Base-by-base conservation (phyloP, 1,139 yeast species). In the Pneumocystis murina region DNA sequence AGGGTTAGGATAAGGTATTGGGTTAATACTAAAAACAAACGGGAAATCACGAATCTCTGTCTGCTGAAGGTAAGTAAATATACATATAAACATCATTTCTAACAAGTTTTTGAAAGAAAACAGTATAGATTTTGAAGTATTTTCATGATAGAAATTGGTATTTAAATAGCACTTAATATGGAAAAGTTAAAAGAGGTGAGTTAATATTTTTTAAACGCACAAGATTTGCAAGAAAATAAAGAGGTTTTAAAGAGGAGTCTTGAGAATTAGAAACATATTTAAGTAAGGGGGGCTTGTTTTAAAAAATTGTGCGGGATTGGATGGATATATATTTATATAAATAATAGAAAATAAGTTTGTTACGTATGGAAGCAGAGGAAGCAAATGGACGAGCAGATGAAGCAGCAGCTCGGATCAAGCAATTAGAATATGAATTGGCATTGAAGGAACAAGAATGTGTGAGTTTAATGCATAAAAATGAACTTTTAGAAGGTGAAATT, bases 351-450 rank as follows among this genome's bases (percentile, higher is more conserved):
- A 80, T 92, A 80, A 86, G 81, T 80, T 84, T 85, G 78, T 84
- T 92, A 77, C 91, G 91, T 79, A 81, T 87, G 72, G 98, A 92
- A 75, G 91, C 96, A 70, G 99, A 94, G 80, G 80, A 86, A 72
- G 95, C 97, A 87, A 96, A 91, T 80, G 96, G 89, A 76, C 88
- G 90, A 80, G 86, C 94, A 68, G 98, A 92, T 73, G 96, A 87
- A 72, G 82, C 88, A 72, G 77, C 84, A 67, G 84, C 81, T 68
- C 85, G 85, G 75, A 84, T 87, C 78, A 92, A 91, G 81, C 86
- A 82, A 73, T 82, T 91, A 75, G 97, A 92, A 77, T 96, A 90
- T 78, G 96, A 90, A 73, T 81, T 82, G 74, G 80, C 87, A 70
- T 92, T 88, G 71, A 91, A 91, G 79, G 98, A 92, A 75, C 92